Percentiles rank a stretch among this genome's conserved stretches.
These are phyloP conservation scores for Backusella luteola DNA, from an alignment of 192 early-diverging fungal species.

Conservation along the genomic window DNA sequence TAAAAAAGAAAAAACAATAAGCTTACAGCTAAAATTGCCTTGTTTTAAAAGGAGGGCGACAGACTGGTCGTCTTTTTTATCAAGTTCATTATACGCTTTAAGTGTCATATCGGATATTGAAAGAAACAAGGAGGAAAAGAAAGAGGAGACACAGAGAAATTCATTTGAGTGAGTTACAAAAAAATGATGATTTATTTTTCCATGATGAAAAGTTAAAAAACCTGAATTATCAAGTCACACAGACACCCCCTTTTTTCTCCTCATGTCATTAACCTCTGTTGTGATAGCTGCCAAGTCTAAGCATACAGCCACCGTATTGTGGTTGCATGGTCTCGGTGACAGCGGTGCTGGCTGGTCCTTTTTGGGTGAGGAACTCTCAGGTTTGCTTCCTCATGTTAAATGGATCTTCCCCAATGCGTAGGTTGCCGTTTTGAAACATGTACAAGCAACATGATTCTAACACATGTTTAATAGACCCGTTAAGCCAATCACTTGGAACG, in stretches of 20 bases:
- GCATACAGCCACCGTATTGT: constrained; percentile 58
- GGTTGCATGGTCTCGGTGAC: constrained; percentile 63
- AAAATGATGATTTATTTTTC: background rate
- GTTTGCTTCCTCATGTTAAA: constrained; percentile 78
- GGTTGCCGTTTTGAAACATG: constrained; percentile 2
- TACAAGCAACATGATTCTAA: background rate
- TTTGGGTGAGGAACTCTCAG: constrained; percentile 52
- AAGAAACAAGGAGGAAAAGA: background rate
- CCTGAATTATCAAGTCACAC: background rate
- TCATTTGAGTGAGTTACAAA: background rate
- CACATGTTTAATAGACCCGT: constrained; percentile 33
- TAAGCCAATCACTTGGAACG: constrained; percentile 71
- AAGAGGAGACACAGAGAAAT: background rate
- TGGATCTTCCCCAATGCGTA: constrained; percentile 87
- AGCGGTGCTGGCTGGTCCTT: constrained; percentile 57
- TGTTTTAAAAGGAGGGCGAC: background rate
- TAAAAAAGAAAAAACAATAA: background rate
- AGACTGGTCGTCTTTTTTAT: background rate
- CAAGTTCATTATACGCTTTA: background rate
- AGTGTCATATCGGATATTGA: constrained; percentile 5
- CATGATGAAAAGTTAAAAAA: background rate
- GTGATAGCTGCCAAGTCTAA: constrained; percentile 37
- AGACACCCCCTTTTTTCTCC: background rate
- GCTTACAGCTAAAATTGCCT: background rate
- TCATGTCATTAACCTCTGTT: constrained; percentile 36